A percentile compares a stretch with the other conserved stretches of the same genome.
phyloP scores from a whole-genome alignment of 1,284 basidiomycete genomes.

The Flammula alnicola region DNA sequence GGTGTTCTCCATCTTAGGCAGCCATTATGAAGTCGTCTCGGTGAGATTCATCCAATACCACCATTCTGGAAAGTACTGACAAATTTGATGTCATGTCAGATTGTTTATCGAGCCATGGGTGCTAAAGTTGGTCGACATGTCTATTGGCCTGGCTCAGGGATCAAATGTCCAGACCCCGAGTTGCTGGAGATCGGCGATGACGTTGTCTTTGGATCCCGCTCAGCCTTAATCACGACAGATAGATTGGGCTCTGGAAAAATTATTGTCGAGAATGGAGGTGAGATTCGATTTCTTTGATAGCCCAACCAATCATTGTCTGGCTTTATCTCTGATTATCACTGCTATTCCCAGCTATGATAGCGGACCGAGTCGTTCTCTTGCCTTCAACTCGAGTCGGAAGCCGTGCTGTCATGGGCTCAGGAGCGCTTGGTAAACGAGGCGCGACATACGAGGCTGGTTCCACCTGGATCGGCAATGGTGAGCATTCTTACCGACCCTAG shows the following conservation, averaged over 20 bases:
- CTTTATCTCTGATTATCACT: background rate
- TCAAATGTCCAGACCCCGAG: slow-evolving; percentile 50
- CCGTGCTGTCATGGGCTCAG: slow-evolving; percentile 50
- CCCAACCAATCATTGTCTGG: too few relatives aligned
- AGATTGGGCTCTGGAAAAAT: slow-evolving; percentile 43
- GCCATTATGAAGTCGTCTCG: slow-evolving; percentile 48
- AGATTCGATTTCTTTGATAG: background rate
- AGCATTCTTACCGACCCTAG: slow-evolving; percentile 2
- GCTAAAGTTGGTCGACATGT: slow-evolving; percentile 49
- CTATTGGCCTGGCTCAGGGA: slow-evolving; percentile 52
- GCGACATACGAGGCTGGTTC: slow-evolving; percentile 45
- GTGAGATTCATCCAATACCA: slow-evolving; percentile 22
- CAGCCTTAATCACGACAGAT: slow-evolving; percentile 49
- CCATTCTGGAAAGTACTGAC: background rate
- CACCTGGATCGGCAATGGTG: slow-evolving; percentile 51
- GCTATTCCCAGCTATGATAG: slow-evolving; percentile 46
- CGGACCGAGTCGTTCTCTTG: slow-evolving; percentile 49
- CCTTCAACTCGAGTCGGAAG: slow-evolving; percentile 46
- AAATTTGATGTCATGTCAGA: too few relatives aligned
- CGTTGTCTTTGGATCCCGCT: slow-evolving; percentile 52
- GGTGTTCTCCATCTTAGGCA: slow-evolving; percentile 46
- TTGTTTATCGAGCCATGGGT: slow-evolving; percentile 48
- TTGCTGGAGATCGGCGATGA: slow-evolving; percentile 51
- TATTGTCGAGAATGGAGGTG: slow-evolving; percentile 41
- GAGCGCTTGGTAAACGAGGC: slow-evolving; percentile 45